Base-by-base conservation (phyloP, 2,329 filamentous ascomycete species). In the Teratosphaeria zuluensis region DNA sequence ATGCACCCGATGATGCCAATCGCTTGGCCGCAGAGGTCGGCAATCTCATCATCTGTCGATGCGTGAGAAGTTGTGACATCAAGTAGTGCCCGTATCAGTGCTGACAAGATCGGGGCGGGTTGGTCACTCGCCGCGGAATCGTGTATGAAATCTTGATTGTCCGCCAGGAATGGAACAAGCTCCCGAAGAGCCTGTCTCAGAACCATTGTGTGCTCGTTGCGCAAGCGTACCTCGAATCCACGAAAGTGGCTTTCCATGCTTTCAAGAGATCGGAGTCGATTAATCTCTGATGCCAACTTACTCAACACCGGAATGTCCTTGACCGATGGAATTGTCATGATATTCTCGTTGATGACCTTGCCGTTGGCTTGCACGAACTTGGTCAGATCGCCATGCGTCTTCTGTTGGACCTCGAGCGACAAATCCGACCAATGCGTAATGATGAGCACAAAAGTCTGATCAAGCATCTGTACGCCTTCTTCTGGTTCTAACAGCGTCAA, bases 1-100 rank as follows among this genome's bases (percentile, higher is more conserved):
- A 99, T 77, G 64, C 92, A 96, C 6, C 95, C 94, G 56, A 99
- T 85, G 21, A 95, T 80, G 0, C 95, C 95, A 46, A 99, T 80
- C 63, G 90, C 94, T 68, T 88, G 84, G 14, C 90, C 88, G 62
- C 89, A 90, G 2, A 95, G 78, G 19, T 83, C 78, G 55, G 86
- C 81, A 57, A 97, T 88, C 12, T 84, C 83, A 7, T 78, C 72
- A 51, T 88, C 82, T 12, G 81, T 79, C 55, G 84, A 82, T 63
- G 86, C 89, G 73, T 94, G 94, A 63, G 87, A 90, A 57, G 91
- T 84, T 55, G 87, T 88, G 56, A 89, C 92, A 74, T 97, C 92
- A 9, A 99, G 81, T 11, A 99, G 78, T 12, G 89, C 85, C 56
- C 92, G 84, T 55, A 88, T 82, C 53, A 97, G 77, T 11, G 82